phyloP scores from a whole-genome alignment of 495 filamentous ascomycete species.

The Diplogelasinospora grovesii region DNA sequence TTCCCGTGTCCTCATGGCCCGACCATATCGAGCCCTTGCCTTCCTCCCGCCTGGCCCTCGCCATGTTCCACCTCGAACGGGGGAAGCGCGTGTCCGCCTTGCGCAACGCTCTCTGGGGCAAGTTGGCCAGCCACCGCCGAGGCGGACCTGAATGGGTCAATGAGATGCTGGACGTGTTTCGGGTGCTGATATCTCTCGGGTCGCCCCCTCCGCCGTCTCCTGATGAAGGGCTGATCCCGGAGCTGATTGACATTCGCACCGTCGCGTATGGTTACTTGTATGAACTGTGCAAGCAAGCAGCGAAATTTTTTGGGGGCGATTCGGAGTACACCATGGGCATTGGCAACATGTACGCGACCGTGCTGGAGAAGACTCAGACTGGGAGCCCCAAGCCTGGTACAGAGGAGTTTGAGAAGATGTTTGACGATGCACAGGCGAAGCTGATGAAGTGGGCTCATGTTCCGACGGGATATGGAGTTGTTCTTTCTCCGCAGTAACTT shows the following conservation, averaged over 20 bases:
- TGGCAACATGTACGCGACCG: not conserved
- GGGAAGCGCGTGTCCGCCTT: conserved; percentile 10
- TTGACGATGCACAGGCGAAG: conserved; percentile 11
- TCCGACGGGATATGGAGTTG: not conserved
- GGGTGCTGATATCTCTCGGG: conserved; percentile 4
- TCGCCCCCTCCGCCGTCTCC: conserved; percentile 1
- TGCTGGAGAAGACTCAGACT: conserved; percentile 1
- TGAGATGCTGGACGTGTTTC: conserved; percentile 14
- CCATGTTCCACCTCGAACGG: conserved; percentile 9
- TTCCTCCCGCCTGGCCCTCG: conserved; percentile 9
- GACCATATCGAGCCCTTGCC: conserved; percentile 20
- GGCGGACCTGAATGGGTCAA: conserved; percentile 17
- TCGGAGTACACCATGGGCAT: conserved; percentile 10
- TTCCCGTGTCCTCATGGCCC: conserved; percentile 11
- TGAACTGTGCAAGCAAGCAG: conserved; percentile 7
- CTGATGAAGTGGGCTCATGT: conserved; percentile 18
- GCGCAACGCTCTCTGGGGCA: conserved; percentile 14
- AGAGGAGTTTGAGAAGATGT: conserved; percentile 12
- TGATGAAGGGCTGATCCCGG: conserved; percentile 8
- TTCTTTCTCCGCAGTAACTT: too few relatives aligned
- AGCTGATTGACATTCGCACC: conserved; percentile 5
- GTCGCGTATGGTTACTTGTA: conserved; percentile 16
- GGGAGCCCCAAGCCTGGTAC: conserved; percentile 2
- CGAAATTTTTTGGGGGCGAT: conserved; percentile 11
- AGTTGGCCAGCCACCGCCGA: conserved; percentile 5